phyloP scores from a whole-genome alignment of 148 eudicot species.

The Mesembryanthemum crystallinum region DNA sequence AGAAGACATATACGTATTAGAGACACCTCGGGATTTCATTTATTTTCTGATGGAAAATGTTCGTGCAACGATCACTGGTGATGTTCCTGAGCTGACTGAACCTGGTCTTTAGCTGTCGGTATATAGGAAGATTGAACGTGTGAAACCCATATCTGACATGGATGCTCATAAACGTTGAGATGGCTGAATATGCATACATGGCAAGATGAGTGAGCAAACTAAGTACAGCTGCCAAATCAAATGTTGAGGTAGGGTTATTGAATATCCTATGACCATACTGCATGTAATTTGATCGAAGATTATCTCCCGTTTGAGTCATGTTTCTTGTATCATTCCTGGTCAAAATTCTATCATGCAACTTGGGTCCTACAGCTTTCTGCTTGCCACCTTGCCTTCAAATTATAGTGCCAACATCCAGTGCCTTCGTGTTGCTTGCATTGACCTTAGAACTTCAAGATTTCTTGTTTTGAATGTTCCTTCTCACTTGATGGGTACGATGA shows the following conservation, averaged over 20 bases:
- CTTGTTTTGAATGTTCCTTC: not conserved
- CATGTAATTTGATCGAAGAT: not conserved
- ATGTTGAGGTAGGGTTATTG: conserved; percentile 21
- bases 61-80: conserved; percentile 69
- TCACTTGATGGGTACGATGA: conserved; percentile 5
- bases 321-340: not conserved
- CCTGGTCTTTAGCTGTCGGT: not conserved
- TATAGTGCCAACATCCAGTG: not conserved
- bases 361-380: not conserved
- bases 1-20: conserved; percentile 66
- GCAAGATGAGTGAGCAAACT: conserved; percentile 3
- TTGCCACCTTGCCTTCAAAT: not conserved
- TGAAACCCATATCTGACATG: conserved; percentile 1
- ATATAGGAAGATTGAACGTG: not conserved
- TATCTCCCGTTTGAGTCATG: not conserved
- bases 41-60: conserved; percentile 65
- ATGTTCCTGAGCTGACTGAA: not conserved
- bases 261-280: not conserved
- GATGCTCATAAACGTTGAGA: conserved; percentile 11
- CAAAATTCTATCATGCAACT: not conserved
- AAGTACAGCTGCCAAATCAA: conserved; percentile 3
- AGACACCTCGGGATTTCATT: conserved; percentile 85
- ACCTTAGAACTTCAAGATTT: not conserved
- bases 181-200: conserved; percentile 14
- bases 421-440: not conserved